Conservation (phyloP, 352 stramenopile species). For the Phytophthora pisi region DNA sequence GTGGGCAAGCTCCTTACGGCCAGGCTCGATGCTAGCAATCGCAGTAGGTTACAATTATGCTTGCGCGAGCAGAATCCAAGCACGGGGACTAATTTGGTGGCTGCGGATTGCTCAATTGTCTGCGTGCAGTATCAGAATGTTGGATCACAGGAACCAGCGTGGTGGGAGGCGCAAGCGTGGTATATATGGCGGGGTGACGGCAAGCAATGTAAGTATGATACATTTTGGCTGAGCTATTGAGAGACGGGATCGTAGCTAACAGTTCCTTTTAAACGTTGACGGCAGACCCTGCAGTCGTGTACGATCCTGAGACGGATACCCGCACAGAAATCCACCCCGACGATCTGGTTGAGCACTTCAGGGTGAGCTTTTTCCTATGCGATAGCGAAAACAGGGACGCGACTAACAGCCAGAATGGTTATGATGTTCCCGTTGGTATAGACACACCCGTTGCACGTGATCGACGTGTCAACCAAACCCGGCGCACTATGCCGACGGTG, state of each 20-base stretch:
- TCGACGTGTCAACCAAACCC: slow-evolving; percentile 64
- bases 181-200: slow-evolving; percentile 78
- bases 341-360: slow-evolving; percentile 62
- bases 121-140: slow-evolving; percentile 69
- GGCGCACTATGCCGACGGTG: slow-evolving; percentile 56
- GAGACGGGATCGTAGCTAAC: not conserved
- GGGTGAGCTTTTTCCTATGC: slow-evolving; percentile 33
- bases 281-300: slow-evolving; percentile 56
- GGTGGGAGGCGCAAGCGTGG: slow-evolving; percentile 89
- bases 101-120: not conserved
- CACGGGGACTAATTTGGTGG: slow-evolving; percentile 7
- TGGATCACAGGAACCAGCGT: slow-evolving; percentile 62
- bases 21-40: slow-evolving; percentile 63
- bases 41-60: slow-evolving; percentile 51
- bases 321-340: slow-evolving; percentile 50
- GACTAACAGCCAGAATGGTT: slow-evolving; percentile 9
- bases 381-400: slow-evolving; percentile 5
- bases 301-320: slow-evolving; percentile 50
- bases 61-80: not conserved
- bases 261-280: not conserved
- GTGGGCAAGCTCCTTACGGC: slow-evolving; percentile 57
- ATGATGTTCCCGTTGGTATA: slow-evolving; percentile 24
- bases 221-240: not conserved
- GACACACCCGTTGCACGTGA: slow-evolving; percentile 71
- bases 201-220: slow-evolving; percentile 48